Percentiles rank a stretch among this genome's conserved stretches.
phyloP scores from a whole-genome alignment of 495 filamentous ascomycete species.

The Achaetomiella virescens region DNA sequence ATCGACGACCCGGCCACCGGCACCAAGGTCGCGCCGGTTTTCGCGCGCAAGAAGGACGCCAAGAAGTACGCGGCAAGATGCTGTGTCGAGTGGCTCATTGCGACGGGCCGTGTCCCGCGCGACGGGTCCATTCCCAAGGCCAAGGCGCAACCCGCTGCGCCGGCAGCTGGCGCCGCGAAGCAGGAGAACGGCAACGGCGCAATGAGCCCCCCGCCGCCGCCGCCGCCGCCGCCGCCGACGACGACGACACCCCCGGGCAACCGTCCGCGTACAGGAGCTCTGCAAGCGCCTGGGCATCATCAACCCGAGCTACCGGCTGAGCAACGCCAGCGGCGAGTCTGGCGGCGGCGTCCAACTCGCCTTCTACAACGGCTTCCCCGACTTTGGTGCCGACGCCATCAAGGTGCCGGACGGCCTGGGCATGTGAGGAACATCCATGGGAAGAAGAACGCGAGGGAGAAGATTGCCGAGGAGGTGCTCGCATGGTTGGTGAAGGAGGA shows the following conservation, averaged over 20 bases:
- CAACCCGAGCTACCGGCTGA: neutral
- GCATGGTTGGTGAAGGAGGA: conserved; percentile 16
- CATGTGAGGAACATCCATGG: conserved; percentile 21
- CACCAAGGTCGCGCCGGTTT: conserved; percentile 17
- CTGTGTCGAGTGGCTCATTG: conserved; percentile 35
- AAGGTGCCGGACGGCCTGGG: conserved; percentile 20
- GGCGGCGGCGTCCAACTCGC: neutral
- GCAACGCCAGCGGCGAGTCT: neutral
- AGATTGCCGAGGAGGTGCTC: conserved; percentile 28
- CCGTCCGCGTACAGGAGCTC: neutral
- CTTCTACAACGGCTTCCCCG: conserved; percentile 18
- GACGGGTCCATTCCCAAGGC: conserved; percentile 15
- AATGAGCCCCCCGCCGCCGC: neutral
- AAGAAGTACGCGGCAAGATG: conserved; percentile 42
- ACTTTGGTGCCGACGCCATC: conserved; percentile 17
- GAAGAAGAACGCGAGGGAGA: conserved; percentile 24
- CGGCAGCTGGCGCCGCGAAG: neutral
- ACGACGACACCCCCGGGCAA: neutral
- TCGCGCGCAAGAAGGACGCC: conserved; percentile 39
- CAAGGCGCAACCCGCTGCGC: neutral
- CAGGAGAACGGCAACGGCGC: neutral
- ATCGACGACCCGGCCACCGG: conserved; percentile 6
- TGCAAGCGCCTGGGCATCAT: neutral
- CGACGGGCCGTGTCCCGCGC: conserved; percentile 19
- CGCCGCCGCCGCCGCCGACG: neutral